Percentiles rank a stretch among this genome's conserved stretches.
These are phyloP conservation scores for Cladosporium halotolerans DNA, from an alignment of 2,329 filamentous ascomycete species.

Conservation along the genomic window DNA sequence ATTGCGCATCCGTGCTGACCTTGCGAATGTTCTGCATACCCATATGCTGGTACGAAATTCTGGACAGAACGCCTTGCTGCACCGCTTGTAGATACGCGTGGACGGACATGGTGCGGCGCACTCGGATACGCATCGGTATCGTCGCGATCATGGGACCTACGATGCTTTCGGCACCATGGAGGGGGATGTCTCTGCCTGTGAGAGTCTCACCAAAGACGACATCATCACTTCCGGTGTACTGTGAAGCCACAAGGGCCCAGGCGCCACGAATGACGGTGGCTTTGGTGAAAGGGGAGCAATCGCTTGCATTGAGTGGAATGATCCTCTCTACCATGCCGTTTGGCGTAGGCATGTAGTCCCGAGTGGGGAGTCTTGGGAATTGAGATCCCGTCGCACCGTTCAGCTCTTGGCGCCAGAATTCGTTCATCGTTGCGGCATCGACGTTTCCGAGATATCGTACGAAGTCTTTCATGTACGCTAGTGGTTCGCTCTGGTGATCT, in stretches of 20 bases:
- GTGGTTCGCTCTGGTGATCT: background rate
- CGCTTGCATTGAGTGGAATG: conserved; percentile 20
- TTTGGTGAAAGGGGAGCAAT: conserved; percentile 28
- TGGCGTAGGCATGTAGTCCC: conserved; percentile 18
- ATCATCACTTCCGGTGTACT: conserved; percentile 44
- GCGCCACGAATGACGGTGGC: conserved; percentile 49
- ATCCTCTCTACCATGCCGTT: conserved; percentile 23
- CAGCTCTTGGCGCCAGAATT: conserved; percentile 32
- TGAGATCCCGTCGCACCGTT: conserved; percentile 26
- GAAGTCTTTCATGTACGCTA: conserved; percentile 24
- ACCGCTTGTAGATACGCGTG: conserved; percentile 15
- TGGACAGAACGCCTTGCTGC: conserved; percentile 20
- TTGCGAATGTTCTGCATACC: conserved; percentile 34
- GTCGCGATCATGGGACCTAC: conserved; percentile 32
- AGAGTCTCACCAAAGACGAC: conserved; percentile 46
- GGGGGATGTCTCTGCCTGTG: conserved; percentile 4
- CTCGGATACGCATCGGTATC: conserved; percentile 31
- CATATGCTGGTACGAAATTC: conserved; percentile 33
- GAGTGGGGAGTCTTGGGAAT: conserved; percentile 29
- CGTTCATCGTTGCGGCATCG: conserved; percentile 20
- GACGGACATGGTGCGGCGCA: conserved; percentile 25
- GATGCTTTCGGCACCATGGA: conserved; percentile 4
- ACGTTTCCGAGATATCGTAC: conserved; percentile 28
- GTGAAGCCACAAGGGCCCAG: conserved; percentile 52
- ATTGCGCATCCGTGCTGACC: conserved; percentile 46